Evolutionary conservation across 805 yeast genomes (phyloP).

Genomic region (Sungouiella thailandica): DNA sequence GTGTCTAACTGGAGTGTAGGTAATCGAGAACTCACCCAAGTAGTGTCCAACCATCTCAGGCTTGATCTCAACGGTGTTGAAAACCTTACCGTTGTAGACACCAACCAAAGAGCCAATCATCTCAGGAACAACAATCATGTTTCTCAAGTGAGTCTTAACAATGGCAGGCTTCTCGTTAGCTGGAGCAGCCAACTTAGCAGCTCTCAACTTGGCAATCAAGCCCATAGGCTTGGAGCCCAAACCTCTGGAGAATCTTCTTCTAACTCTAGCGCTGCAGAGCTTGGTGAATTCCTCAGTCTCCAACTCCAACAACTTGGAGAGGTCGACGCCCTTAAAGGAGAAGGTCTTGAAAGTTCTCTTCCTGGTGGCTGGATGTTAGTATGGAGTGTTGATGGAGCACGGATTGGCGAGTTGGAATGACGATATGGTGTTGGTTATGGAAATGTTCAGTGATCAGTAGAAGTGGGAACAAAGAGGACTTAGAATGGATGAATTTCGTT

Average conservation of each 20-base stretch:
- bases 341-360: conserved; percentile 93
- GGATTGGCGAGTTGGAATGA: not conserved
- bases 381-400: conserved; percentile 3
- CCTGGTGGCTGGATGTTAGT: conserved; percentile 53
- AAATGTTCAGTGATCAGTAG: too few relatives aligned
- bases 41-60: conserved; percentile 99
- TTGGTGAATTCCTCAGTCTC: conserved; percentile 95
- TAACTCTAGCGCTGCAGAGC: conserved; percentile 96
- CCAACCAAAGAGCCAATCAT: conserved; percentile 99
- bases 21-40: conserved; percentile 99
- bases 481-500: too few relatives aligned
- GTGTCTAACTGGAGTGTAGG: conserved; percentile 99
- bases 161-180: conserved; percentile 95
- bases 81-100: conserved; percentile 98
- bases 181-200: conserved; percentile 87
- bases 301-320: conserved; percentile 88
- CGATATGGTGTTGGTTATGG: not conserved
- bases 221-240: conserved; percentile 92
- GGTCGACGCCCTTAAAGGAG: conserved; percentile 98
- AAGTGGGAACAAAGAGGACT: not conserved
- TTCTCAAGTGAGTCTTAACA: conserved; percentile 99
- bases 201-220: conserved; percentile 95
- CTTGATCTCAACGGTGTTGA: conserved; percentile 97
- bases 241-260: conserved; percentile 99
- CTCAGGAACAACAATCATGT: conserved; percentile 98